Percentiles rank a stretch among this genome's conserved stretches.
Evolutionary conservation across 2,329 filamentous ascomycete genomes (phyloP).

Genomic region (Microascus cirrosus): DNA sequence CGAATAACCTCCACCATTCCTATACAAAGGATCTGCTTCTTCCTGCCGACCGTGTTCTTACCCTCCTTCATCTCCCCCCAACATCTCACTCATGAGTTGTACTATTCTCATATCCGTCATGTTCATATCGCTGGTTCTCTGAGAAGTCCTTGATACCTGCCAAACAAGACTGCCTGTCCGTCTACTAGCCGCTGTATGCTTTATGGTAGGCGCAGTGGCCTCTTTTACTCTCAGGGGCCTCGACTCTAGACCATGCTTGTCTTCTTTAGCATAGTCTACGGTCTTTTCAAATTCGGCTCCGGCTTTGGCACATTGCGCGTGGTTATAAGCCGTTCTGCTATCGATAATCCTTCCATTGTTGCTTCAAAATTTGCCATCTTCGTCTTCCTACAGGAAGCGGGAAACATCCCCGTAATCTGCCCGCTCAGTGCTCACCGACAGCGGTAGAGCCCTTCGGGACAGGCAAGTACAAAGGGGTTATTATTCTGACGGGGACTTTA

Average conservation of each 20-base stretch:
- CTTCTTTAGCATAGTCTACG: conserved; percentile 38
- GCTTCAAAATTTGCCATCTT: conserved; percentile 16
- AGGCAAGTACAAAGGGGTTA: conserved; percentile 8
- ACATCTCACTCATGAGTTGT: conserved; percentile 19
- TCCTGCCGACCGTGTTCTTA: not conserved
- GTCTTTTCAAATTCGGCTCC: conserved; percentile 27
- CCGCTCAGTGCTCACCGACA: conserved; percentile 13
- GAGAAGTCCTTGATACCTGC: not conserved
- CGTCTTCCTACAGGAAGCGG: conserved; percentile 17
- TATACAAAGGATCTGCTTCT: not conserved
- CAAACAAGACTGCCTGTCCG: not conserved
- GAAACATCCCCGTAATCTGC: conserved; percentile 18
- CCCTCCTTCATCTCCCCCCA: conserved; percentile 13
- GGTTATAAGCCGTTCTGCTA: conserved; percentile 18
- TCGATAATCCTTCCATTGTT: conserved; percentile 13
- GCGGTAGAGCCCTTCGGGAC: conserved; percentile 5
- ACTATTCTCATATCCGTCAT: not conserved
- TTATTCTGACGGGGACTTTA: conserved; percentile 7
- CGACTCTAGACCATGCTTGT: conserved; percentile 29
- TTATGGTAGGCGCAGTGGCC: not conserved
- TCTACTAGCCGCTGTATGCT: not conserved
- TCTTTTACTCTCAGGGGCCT: conserved; percentile 39
- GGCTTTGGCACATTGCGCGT: conserved; percentile 10
- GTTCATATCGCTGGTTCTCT: not conserved
- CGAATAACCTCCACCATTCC: not conserved